Base-by-base conservation (phyloP, 805 yeast species). In the Isabelozyma rhagii region DNA sequence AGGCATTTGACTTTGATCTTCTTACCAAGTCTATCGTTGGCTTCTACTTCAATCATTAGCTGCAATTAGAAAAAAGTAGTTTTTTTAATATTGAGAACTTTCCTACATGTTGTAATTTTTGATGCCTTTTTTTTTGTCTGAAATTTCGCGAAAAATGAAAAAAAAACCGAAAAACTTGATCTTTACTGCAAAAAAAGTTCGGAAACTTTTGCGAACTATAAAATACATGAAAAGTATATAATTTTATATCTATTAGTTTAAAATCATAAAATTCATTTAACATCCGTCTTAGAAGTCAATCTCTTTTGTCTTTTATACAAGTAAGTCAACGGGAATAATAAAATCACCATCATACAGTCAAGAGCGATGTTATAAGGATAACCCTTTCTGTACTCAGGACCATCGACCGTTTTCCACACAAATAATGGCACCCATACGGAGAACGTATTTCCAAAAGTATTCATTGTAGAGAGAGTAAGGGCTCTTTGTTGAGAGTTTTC, bases 1-100 rank as follows among this genome's bases (percentile, higher is more conserved):
- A 93, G 76, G 55, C 97, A 93, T 71, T 91, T 94, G 41, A 94
- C 97, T 49, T 79, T 78, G 42, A 91, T 85, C 62, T 89, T 90
- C 67, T 89, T 89, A 0, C 98, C 98, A 14, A 93, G 75, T 57
- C 96, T 79, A 56, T 69, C 73, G 52, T 74, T 74, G 14, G 74
- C 78, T 41, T 61, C 62, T 10, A 74, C 72, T 52, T 71, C 76
- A 39, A 74, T 72, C 79, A 74, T 74, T 28, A 39, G 10, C 11
- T 8, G 25, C 25, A 41, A 41, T 14, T 9, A 41, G 31, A 39
- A 39, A 8, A 27, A 14, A n/a, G 18, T 39, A 3, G 14, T 39
- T 39, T 39, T 13, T 39, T 39, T 15, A 17, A 31, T 10, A 13
- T 31, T 31, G 5, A 15, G 3, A 10, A 5, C 8, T 4, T 31